phyloP scores from a whole-genome alignment of 139 green algal genomes.

The Chlamydomonas eustigma region DNA sequence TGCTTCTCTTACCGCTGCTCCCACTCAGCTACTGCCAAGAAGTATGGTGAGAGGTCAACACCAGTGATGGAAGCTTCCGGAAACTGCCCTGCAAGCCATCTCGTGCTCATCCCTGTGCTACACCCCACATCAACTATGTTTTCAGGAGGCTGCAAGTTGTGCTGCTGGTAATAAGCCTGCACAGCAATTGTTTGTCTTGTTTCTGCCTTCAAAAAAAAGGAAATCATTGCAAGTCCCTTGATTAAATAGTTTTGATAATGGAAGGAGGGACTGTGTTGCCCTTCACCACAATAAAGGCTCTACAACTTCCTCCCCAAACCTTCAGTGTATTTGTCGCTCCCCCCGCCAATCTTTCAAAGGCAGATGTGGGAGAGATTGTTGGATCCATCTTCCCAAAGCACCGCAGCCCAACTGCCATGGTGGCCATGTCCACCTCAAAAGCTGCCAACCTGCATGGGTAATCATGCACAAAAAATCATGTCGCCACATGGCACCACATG shows the following conservation, averaged over 20 bases:
- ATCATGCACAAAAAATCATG: too few species aligned
- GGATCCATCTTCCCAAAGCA: slow-evolving; percentile 39
- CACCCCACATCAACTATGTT: slow-evolving; percentile 81
- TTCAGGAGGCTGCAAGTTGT: slow-evolving; percentile 22
- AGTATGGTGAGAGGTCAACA: slow-evolving; percentile 80
- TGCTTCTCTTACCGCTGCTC: slow-evolving; percentile 31
- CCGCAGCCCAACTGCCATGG: slow-evolving; percentile 58
- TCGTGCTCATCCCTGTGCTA: slow-evolving; percentile 71
- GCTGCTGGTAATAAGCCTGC: slow-evolving; percentile 35
- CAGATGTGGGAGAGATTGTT: slow-evolving; percentile 29
- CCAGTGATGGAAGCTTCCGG: slow-evolving; percentile 45
- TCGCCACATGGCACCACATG: too few species aligned
- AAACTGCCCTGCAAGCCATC: slow-evolving; percentile 50
- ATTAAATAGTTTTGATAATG: neutral
- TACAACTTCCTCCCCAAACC: neutral
- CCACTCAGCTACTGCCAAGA: slow-evolving; percentile 82
- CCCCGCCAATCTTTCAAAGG: neutral
- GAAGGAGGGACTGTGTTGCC: neutral
- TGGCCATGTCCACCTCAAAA: slow-evolving; percentile 68
- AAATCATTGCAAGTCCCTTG: neutral
- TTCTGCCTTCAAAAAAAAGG: too few species aligned
- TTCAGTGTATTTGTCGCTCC: neutral
- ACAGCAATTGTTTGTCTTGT: too few species aligned
- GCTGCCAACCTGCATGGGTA: slow-evolving; percentile 57
- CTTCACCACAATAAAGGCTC: neutral